Evolutionary conservation across 257 asterid species (phyloP), one percentile per base, ranked within the genome.

Genomic region (Paulownia fortunei): DNA sequence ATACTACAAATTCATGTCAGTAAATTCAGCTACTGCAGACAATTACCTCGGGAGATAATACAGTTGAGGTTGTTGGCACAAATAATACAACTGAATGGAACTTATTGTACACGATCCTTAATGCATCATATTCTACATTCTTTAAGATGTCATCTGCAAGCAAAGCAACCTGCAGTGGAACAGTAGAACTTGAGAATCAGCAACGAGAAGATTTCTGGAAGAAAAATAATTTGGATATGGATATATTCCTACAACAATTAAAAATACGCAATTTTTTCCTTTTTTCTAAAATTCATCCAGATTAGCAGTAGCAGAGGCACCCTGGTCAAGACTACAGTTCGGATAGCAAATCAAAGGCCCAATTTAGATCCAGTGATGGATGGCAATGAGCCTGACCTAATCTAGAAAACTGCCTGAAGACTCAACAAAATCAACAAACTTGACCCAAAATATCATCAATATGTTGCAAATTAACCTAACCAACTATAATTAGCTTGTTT

Each of bases 111-210:
- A 92, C 96, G 82, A 92, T 77, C 86, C 98, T 89, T 61, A 94
- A 58, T 13, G 98, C 98, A 58, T 94, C 98, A 79, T 66, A 94
- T 59, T 94, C 98, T 0, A 94, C 95, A 74, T 92, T 91, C 89
- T 94, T 92, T 76, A 92, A 82, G 85, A 94, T 89, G 79, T 94
- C 98, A 87, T 94, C 98, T 26, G 98, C 98, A 81, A 94, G 71
- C 88, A 94, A 96, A 72, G 98, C 87, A 81, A 94, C 97, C 98
- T 94, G 86, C 79, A 81, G 80, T 34, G 69, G 27, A 79, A 11
- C 37, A 77, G 51, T 69, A 78, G 19, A n/a, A 63, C 70, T 63
- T 63, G 44, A 39, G 19, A 63, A 34, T 63, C 49, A 36, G 27
- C 42, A n/a, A 4, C 8, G 34, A 39, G 18, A 21, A 16, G 58